Base-by-base conservation (phyloP, 148 eudicot species). In the Persicaria tinctoria region DNA sequence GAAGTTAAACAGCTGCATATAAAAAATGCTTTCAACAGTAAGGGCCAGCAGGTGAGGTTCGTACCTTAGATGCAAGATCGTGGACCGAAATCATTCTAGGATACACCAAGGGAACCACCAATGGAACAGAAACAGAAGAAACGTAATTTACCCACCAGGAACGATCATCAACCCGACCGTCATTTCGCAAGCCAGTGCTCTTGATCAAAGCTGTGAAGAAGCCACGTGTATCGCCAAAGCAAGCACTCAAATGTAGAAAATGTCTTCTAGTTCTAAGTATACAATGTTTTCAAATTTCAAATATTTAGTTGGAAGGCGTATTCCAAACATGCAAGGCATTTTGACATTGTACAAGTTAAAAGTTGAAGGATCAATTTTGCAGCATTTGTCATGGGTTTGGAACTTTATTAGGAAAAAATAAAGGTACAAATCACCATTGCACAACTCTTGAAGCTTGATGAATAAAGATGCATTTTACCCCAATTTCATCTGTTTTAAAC, bases 91-190 rank as follows among this genome's bases (percentile, higher is more conserved):
- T 83, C 97, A 95, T 84, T 79, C 98, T 88, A 51, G 98, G 98
- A 84, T 89, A 95, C 69, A 95, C 97, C 77, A 95, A 81, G n/a
- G 98, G 98, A 64, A 95, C 86, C 63, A 95, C 93, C 89, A 90
- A 79, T 53, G 90, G 83, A 73, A 92, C 84, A 68, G 97, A 88
- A 76, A 95, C 80, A 62, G 91, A 87, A 73, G 97, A 89, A 55
- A 84, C 98, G 75, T 89, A 85, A 83, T 83, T 92, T 74, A 88
- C 86, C 98, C 97, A 95, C 51, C 78, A 87, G 74, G 97, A 89
- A 80, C 98, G 90, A 80, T 90, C 92, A 76, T 95, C 98, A 68
- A 92, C 78, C 72, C 97, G 86, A 49, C 92, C 98, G 70, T 92
- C 97, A 82, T 83, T 82, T 63, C 97, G 86, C 79, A 95, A 83